Evolutionary conservation across 768 basidiomycete species (phyloP), one percentile per base, ranked within the genome.

Genomic region (Podaxis sp.): DNA sequence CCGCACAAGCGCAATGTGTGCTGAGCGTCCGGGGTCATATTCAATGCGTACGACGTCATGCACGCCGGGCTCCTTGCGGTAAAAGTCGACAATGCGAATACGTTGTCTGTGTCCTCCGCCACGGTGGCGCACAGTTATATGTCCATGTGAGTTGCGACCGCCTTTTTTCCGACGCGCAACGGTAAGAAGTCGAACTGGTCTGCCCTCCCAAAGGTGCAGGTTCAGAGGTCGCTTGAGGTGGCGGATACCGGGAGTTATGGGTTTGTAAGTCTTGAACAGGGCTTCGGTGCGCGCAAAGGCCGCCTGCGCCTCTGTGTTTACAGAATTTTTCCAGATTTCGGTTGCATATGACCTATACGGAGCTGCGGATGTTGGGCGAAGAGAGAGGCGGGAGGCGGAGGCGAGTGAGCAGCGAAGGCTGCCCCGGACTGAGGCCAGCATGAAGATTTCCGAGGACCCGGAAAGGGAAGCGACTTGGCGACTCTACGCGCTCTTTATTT

Each of bases 21-120:
- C 94, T 39, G 89, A 92, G 49, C 97, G 84, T 3, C 92, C 92
- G 0, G 97, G 97, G 79, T 99, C 97, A 71, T 96, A 99, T 77
- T 99, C 97, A 67, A 99, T 93, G 52, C 97, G 85, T 3, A 96
- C 84, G 51, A 99, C 95, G 67, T 96, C 92, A 70, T 93, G 92
- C 39, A 88, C 77, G 8, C 96, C 96, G 0, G 85, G 80, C 63
- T 88, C 87, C n/a, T 77, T 76, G 59, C 97, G 84, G 73, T 80
- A 76, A 70, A 96, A 99, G 75, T 99, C 97, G 59, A 99, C 76
- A 42, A 87, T 81, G 33, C 97, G 88, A 64, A 96, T 87, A 38
- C 97, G 87, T 63, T 88, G 87, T 64, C 84, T 86, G 78, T 96
- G 95, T 0, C 97, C 97, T 5, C 97, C 97, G 12, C 97, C 97